Base-by-base conservation (phyloP, 1,284 basidiomycete genomes). In the Somion occarium region DNA sequence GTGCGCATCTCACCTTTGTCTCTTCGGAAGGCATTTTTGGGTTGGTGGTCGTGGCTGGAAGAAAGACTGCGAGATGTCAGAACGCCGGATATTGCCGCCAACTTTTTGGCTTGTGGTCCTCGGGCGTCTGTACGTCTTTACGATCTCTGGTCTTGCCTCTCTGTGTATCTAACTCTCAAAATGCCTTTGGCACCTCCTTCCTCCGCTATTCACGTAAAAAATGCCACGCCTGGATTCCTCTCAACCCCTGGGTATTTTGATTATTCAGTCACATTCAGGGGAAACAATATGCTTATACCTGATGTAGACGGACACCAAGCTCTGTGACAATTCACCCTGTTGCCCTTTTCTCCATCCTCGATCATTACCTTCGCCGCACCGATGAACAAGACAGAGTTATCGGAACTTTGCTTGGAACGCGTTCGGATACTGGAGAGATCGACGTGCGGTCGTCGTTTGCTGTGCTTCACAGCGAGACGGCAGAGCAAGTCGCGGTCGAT, bases 331-430 rank as follows among this genome's bases (percentile, higher is more conserved):
- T 96, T 53, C 92, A 94, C 67, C 93, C 94, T n/a, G 88, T 91
- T 48, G 92, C 93, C 5, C 82, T 99, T 52, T 94, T 98, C 67
- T 88, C 92, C 52, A 94, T 98, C 73, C 85, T 99, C 57, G 96
- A 98, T 72, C 96, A 99, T 74, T 97, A 94, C 72, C 84, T 98
- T 47, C 89, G 97, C 37, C 83, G 94, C 56, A 87, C 82, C 47
- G 82, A 87, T 60, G 69, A 76, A 37, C 90, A 94, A 63, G 88
- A 89, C 58, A 84, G 96, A 52, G 96, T 99, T 5, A 96, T 99
- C 65, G 97, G 97, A 22, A 98, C 97, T 0, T 81, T 99, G 25
- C 85, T 99, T 41, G 96, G 96, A 12, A 84, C 80, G 46, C 84
- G 95, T 60, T 85, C 80, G 44, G 86, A 93, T 54, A 67, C 64